Evolutionary conservation across 2,329 filamentous ascomycete species (phyloP), one percentile per base, ranked within the genome.

Genomic region (Monosporascus ibericus): DNA sequence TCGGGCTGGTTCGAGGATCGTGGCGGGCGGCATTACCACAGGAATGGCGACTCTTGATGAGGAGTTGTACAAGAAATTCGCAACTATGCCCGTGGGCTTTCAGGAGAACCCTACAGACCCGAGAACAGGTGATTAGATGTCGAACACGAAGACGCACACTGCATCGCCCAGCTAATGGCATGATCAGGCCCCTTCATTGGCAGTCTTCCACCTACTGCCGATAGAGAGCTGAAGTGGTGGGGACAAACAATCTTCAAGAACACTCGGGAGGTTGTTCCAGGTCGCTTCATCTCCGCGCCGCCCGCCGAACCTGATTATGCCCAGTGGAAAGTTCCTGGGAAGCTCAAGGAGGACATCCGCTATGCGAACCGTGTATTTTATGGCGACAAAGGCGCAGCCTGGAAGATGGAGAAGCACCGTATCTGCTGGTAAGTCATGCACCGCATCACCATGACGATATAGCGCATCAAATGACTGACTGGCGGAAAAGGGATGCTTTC

Each of bases 341-440:
- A 68, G 22, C 70, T 85, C 20, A 81, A 81, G 65, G 70, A 81
- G 34, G 82, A 85, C 52, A 82, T 85, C 38, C 63, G 72, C 15
- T 68, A 77, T 38, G 75, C 79, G 3, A 78, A 77, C 52, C 67
- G 77, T 42, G 72, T 82, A 1, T 83, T 83, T 61, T 85, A 82
- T 58, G 82, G 81, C 5, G 73, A 75, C 44, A 76, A 78, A 34
- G 75, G 76, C 39, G 74, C 72, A 7, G 64, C 68, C 47, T 84
- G 79, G 80, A 76, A 78, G 56, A 75, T 82, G 68, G 77, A 77
- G 52, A 82, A 84, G 61, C 77, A 84, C 60, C 74, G 83, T 8
- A 80, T 86, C 52, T 86, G 83, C 75, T 86, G 83, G 82, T 84
- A 68, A 65, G 77, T 2, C 8, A 24, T 7, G 6, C 17, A 34